phyloP scores from a whole-genome alignment of 108 stramenopile genomes.

The Cyclotella distinguenda region DNA sequence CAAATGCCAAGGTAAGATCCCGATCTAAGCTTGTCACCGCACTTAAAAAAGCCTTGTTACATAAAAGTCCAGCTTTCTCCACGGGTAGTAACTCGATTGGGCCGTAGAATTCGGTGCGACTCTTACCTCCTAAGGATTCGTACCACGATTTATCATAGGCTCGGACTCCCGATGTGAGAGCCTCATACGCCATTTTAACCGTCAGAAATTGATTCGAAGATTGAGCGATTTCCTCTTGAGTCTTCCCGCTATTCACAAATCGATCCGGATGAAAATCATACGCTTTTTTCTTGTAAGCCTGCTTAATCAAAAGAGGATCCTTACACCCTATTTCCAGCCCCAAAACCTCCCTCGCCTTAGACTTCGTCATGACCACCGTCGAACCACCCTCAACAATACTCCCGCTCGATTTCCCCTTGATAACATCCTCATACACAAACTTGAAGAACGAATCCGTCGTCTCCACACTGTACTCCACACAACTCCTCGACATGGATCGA shows the following conservation, averaged over 20 bases:
- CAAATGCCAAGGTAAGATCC: slow-evolving; percentile 72
- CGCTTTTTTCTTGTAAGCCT: slow-evolving; percentile 62
- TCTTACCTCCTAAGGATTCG: slow-evolving; percentile 74
- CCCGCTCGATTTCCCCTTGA: slow-evolving; percentile 52
- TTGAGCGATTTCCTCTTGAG: slow-evolving; percentile 53
- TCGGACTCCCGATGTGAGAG: slow-evolving; percentile 58
- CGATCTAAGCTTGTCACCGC: slow-evolving; percentile 63
- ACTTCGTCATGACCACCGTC: slow-evolving; percentile 55
- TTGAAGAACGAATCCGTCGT: slow-evolving; percentile 65
- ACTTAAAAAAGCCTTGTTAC: slow-evolving; percentile 51
- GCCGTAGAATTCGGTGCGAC: slow-evolving; percentile 64
- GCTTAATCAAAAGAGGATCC: slow-evolving; percentile 55
- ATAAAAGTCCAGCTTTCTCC: slow-evolving; percentile 51
- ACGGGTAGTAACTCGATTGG: slow-evolving; percentile 57
- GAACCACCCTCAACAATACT: slow-evolving; percentile 18
- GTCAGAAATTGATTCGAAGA: slow-evolving; percentile 47
- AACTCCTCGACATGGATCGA: slow-evolving; percentile 54
- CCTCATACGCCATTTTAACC: slow-evolving; percentile 73
- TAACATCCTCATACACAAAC: slow-evolving; percentile 71
- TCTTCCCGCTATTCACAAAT: slow-evolving; percentile 40
- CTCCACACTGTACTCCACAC: slow-evolving; percentile 73
- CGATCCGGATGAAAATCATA: slow-evolving; percentile 79
- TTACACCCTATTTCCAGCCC: slow-evolving; percentile 48
- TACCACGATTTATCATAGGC: slow-evolving; percentile 65
- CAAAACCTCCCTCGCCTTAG: slow-evolving; percentile 59